Conservation (phyloP, 2,329 filamentous ascomycete genomes). For the Colletotrichum trifolii region DNA sequence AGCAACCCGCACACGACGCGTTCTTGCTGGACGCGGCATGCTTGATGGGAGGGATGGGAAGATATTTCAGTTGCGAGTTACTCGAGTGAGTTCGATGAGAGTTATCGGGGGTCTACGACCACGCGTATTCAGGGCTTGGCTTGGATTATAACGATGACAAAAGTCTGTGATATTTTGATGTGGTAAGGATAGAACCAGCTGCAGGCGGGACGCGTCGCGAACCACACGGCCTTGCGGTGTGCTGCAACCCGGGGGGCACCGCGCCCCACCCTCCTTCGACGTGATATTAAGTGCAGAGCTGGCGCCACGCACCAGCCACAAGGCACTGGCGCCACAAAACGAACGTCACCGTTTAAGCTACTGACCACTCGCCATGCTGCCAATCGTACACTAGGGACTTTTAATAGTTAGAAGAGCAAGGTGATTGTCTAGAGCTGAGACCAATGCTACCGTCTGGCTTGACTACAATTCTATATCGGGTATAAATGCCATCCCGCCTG, state of each 20-base stretch:
- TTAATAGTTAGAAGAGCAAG: not conserved
- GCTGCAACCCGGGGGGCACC: constrained; percentile 7
- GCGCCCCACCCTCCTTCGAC: constrained; percentile 5
- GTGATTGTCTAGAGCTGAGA: constrained; percentile 8
- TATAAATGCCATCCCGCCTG: constrained; percentile 13
- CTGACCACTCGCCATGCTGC: not conserved
- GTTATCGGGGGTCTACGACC: not conserved
- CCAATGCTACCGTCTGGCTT: not conserved
- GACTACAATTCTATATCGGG: constrained; percentile 19
- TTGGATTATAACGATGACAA: constrained; percentile 13
- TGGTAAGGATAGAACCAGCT: constrained; percentile 30
- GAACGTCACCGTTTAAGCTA: not conserved
- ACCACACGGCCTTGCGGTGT: constrained; percentile 22
- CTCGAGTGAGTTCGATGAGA: not conserved
- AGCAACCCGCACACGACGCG: constrained; percentile 42
- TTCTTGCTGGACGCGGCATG: constrained; percentile 47
- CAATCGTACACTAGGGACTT: not conserved
- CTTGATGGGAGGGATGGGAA: not conserved
- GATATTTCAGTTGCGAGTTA: not conserved
- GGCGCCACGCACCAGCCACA: constrained; percentile 35
- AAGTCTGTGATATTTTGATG: constrained; percentile 33
- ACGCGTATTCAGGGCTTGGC: constrained; percentile 1
- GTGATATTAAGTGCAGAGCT: constrained; percentile 22
- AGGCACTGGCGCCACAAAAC: not conserved
- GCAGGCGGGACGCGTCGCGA: constrained; percentile 33